Conservation (phyloP, 1,284 basidiomycete genomes). For the Trichosporon faecale region DNA sequence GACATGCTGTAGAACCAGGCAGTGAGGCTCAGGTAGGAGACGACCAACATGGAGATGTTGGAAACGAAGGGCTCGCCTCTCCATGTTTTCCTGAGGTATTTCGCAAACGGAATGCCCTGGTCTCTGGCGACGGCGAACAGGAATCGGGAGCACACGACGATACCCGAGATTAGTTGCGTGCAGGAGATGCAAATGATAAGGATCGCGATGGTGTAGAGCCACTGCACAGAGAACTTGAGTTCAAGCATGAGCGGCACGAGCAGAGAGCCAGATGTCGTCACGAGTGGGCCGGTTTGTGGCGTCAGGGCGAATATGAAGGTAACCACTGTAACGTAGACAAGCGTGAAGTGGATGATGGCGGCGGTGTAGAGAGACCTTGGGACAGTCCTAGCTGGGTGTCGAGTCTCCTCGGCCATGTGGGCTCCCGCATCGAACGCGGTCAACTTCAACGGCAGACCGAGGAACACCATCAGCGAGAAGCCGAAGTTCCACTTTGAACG, state of each 20-base stretch:
- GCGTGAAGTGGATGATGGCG: background rate
- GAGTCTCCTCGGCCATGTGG: slow-evolving; percentile 8
- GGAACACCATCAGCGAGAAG: background rate
- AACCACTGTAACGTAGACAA: background rate
- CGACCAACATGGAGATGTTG: background rate
- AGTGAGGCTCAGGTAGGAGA: background rate
- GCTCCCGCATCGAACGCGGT: background rate
- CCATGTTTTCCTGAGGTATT: background rate
- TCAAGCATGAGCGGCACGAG: background rate
- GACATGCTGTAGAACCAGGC: background rate
- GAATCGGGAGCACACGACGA: slow-evolving; percentile 48
- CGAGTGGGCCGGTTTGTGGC: background rate
- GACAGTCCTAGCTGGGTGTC: background rate
- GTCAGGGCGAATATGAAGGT: background rate
- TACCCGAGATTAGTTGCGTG: slow-evolving; percentile 32
- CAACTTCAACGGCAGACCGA: background rate
- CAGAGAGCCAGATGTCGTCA: background rate
- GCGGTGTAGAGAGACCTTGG: background rate
- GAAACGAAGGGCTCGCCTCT: background rate
- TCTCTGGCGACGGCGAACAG: slow-evolving; percentile 47
- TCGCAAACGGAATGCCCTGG: slow-evolving; percentile 42
- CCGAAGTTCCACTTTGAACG: background rate
- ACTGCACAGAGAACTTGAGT: background rate
- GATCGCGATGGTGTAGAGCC: background rate
- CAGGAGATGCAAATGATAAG: background rate